These are phyloP conservation scores for Malus sieversii DNA, from an alignment of 306 rosid genomes.

Conservation along the genomic window DNA sequence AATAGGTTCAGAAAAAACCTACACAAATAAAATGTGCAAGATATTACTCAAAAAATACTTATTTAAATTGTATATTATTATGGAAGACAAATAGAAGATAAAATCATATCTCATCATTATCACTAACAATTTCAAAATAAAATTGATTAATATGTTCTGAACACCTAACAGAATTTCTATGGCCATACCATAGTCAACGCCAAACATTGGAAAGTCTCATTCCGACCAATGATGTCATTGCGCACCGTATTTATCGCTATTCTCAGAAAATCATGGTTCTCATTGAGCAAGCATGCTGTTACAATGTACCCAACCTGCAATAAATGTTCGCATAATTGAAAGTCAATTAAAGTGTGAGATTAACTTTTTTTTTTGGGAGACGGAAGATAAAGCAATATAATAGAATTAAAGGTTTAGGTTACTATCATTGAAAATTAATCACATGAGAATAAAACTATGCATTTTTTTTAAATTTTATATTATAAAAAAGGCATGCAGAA, in stretches of 20 bases:
- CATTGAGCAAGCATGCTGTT: conserved; percentile 89
- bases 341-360: conserved; percentile 7
- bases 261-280: conserved; percentile 99
- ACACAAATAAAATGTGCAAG: conserved; percentile 1
- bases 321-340: conserved; percentile 21
- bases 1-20: neutral
- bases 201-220: conserved; percentile 94
- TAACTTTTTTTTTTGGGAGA: neutral
- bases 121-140: neutral
- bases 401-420: neutral
- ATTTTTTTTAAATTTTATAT: neutral
- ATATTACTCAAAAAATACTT: neutral
- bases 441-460: neutral
- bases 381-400: neutral
- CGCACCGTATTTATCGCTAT: conserved; percentile 97
- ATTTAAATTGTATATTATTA: neutral
- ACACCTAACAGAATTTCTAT: conserved; percentile 14
- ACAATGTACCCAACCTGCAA: conserved; percentile 99
- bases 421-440: neutral
- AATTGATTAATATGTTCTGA: neutral
- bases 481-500: neutral
- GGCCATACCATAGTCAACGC: conserved; percentile 95
- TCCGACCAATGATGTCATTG: conserved; percentile 95
- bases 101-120: neutral
- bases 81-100: neutral